Base-by-base conservation (phyloP, 208 protist species). In the Leishmania tarentolae region DNA sequence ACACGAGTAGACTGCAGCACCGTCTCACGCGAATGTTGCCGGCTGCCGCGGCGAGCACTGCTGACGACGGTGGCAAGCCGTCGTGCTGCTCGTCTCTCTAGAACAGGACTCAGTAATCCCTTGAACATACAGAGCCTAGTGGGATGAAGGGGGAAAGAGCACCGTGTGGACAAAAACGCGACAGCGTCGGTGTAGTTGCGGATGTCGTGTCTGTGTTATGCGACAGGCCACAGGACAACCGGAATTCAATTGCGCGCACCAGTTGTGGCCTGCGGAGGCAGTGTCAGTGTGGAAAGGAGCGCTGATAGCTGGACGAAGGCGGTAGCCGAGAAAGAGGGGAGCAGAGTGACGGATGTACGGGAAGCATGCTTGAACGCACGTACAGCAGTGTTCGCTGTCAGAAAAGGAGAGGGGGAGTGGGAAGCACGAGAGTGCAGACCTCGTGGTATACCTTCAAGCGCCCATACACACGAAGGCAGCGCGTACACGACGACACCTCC, bases 81-180 rank as follows among this genome's bases (percentile, higher is more conserved):
- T 37, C 80, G 80, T 35, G 66, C 74, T 40, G 80, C 66, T n/a
- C 80, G 59, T 3, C 74, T 37, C 8, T 47, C 65, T 7, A 57
- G 40, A 50, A 31, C 63, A 57, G 63, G 31, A 19, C 56, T 53
- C 3, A 79, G 63, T 8, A 78, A 9, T 4, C 80, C 80, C 46
- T 83, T 83, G 74, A 83, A 83, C 80, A 83, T 80, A 31, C 0
- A 72, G 44, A 5, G 37, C 5, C 68, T 72, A 35, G 21, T 59
- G 28, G 28, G 71, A 3, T 44, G 71, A 13, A 59, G 47, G 47
- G 28, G 71, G 71, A 1, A 28, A 21, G 65, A 44, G 65, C 28
- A 28, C 21, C 0, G 71, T 59, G 71, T 13, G n/a, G 44, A 2
- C 52, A 24, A 1, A 5, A 11, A 37, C 47, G 31, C 46, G n/a